phyloP scores from a whole-genome alignment of 768 basidiomycete genomes.

The Lactifluus echinatus region DNA sequence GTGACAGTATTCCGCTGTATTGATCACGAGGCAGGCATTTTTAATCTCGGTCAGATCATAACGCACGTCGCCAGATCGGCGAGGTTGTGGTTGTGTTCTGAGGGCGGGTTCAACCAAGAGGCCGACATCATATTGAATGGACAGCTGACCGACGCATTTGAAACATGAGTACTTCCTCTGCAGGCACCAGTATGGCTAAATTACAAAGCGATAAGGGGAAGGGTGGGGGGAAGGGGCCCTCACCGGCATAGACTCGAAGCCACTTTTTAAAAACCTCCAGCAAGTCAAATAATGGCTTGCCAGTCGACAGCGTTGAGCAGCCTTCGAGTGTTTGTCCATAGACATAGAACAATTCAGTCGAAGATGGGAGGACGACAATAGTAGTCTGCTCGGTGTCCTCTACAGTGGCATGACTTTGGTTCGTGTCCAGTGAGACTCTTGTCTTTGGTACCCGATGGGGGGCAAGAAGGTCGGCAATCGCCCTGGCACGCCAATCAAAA shows the following conservation, averaged over 20 bases:
- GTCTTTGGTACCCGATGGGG: slow-evolving; percentile 59
- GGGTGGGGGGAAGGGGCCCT: slow-evolving; percentile 23
- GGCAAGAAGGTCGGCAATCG: slow-evolving; percentile 84
- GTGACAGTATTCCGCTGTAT: slow-evolving; percentile 97
- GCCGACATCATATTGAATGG: not conserved
- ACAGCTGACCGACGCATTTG: slow-evolving; percentile 58
- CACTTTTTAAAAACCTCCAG: slow-evolving; percentile 84
- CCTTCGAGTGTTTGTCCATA: slow-evolving; percentile 93
- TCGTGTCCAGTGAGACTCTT: slow-evolving; percentile 59
- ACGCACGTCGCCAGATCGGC: slow-evolving; percentile 75
- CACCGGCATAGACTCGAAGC: slow-evolving; percentile 88
- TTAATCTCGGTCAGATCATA: slow-evolving; percentile 67
- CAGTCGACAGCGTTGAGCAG: slow-evolving; percentile 83
- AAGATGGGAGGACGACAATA: slow-evolving; percentile 77
- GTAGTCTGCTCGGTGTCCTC: slow-evolving; percentile 40
- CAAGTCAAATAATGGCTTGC: slow-evolving; percentile 75
- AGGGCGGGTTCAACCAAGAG: not conserved
- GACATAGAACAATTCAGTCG: slow-evolving; percentile 95
- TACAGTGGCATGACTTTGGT: slow-evolving; percentile 31
- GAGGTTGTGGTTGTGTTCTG: slow-evolving; percentile 37
- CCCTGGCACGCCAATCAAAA: slow-evolving; percentile 37
- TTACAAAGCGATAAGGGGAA: not conserved
- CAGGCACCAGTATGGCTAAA: slow-evolving; percentile 16
- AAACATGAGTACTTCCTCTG: slow-evolving; percentile 80
- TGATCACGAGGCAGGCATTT: slow-evolving; percentile 83